These are phyloP conservation scores for Ogataea siamensis DNA, from an alignment of 805 yeast species.

Conservation along the genomic window DNA sequence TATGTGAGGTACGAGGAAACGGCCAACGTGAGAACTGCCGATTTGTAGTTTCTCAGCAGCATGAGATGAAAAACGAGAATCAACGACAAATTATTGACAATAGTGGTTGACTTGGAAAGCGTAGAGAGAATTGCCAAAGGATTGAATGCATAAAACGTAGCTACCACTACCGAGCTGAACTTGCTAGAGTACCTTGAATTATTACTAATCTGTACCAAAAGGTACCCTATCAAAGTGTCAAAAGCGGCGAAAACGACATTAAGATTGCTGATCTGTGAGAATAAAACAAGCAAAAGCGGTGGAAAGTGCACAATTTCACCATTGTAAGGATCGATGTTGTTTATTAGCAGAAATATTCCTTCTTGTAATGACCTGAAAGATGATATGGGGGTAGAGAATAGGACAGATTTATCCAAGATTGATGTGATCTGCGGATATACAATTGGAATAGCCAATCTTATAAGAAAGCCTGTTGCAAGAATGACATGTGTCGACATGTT, in stretches of 20 bases:
- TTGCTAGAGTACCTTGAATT: slow-evolving; percentile 32
- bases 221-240: slow-evolving; percentile 58
- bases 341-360: slow-evolving; percentile 59
- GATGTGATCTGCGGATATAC: slow-evolving; percentile 31
- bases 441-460: slow-evolving; percentile 29
- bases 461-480: slow-evolving; percentile 24
- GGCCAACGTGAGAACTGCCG: slow-evolving; percentile 54
- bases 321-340: slow-evolving; percentile 59
- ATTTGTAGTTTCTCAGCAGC: slow-evolving; percentile 36
- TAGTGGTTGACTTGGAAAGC: slow-evolving; percentile 63
- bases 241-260: slow-evolving; percentile 51
- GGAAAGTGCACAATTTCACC: slow-evolving; percentile 90
- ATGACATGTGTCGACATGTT: slow-evolving; percentile 8
- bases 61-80: slow-evolving; percentile 47
- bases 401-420: slow-evolving; percentile 49
- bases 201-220: slow-evolving; percentile 49
- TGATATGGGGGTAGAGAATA: slow-evolving; percentile 70
- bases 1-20: slow-evolving; percentile 62
- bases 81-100: slow-evolving; percentile 59
- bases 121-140: slow-evolving; percentile 74
- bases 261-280: slow-evolving; percentile 37
- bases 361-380: slow-evolving; percentile 65
- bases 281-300: slow-evolving; percentile 61
- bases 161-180: slow-evolving; percentile 24
- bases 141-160: slow-evolving; percentile 66